Base-by-base conservation (phyloP, 2,329 filamentous ascomycete species). In the Domatiomyces globalis region DNA sequence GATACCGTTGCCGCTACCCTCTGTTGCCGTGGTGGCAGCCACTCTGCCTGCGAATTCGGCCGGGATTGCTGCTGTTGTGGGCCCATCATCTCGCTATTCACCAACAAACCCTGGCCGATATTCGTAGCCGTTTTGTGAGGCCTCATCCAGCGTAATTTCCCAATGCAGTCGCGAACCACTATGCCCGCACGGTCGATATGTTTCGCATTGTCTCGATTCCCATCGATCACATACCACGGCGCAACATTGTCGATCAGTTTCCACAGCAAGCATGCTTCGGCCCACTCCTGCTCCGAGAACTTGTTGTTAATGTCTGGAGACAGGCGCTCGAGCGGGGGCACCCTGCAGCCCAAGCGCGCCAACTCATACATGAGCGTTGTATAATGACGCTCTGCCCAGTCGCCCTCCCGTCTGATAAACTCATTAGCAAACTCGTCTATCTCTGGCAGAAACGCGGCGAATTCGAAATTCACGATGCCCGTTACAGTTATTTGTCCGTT, bases 401-500 rank as follows among this genome's bases (percentile, higher is more conserved):
- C 55, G n/a, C 48, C 43, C 19, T 58, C 53, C 15, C 52, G 44
- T 44, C 55, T 55, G 36, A 54, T 53, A 18, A 59, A 36, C 5
- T 43, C 51, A 19, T 54, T 53, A 43, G 52, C 51, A 42, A 56
- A 67, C 45, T 66, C 61, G 53, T 63, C 63, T 56, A 58, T 61
- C 5, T 62, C 46, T 33, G 62, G 61, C 17, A 58, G 62, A 46
- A 58, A 65, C 15, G 62, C 63, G 29, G 64, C 60, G 48, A 62
- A 63, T 48, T 67, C 63, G 56, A 60, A 64, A 36, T 65, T 62
- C 19, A 65, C 58, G 45, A 67, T 62, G 33, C 56, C 49, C 2
- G 61, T 57, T 39, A 63, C 46, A 18, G 54, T 53, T 8, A 52
- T 18, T 39, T 27, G 10, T 17, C 33, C 44, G 17, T 36, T 48